Percentiles rank a stretch among this genome's conserved stretches.
Conservation (phyloP, 1,284 basidiomycete genomes). For the Cryptococcus floricola region DNA sequence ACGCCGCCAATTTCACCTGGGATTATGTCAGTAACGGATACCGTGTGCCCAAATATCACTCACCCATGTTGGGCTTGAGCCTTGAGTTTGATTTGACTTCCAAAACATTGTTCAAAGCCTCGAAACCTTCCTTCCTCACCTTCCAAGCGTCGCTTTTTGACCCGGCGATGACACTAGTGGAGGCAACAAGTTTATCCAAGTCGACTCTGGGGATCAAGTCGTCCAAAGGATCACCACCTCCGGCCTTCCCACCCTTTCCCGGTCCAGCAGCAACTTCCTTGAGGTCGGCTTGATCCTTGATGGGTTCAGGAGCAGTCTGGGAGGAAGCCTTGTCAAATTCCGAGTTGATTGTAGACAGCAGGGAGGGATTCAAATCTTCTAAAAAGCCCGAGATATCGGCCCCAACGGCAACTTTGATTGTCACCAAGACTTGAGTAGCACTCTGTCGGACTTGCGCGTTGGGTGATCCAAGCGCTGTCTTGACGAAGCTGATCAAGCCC, state of each 20-base stretch:
- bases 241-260: constrained; percentile 50
- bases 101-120: constrained; percentile 74
- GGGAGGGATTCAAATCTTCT: constrained; percentile 90
- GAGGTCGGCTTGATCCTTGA: constrained; percentile 69
- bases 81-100: constrained; percentile 89
- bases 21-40: constrained; percentile 3
- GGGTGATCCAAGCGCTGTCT: constrained; percentile 81
- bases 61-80: constrained; percentile 84
- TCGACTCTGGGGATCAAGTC: constrained; percentile 94
- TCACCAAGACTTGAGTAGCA: constrained; percentile 91
- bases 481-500: constrained; percentile 84
- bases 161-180: constrained; percentile 76
- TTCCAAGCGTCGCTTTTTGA: constrained; percentile 95
- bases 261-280: constrained; percentile 52
- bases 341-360: constrained; percentile 81
- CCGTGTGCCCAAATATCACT: constrained; percentile 20
- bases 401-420: constrained; percentile 87
- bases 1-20: constrained; percentile 79
- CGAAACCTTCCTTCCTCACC: constrained; percentile 90
- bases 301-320: constrained; percentile 73
- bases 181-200: constrained; percentile 78
- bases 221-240: constrained; percentile 69
- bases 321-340: constrained; percentile 95
- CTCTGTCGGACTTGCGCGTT: constrained; percentile 91
- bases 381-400: constrained; percentile 86